A percentile compares a stretch with the other conserved stretches of the same genome.
Conservation (phyloP, 352 stramenopile species). For the Phytophthora vignae region DNA sequence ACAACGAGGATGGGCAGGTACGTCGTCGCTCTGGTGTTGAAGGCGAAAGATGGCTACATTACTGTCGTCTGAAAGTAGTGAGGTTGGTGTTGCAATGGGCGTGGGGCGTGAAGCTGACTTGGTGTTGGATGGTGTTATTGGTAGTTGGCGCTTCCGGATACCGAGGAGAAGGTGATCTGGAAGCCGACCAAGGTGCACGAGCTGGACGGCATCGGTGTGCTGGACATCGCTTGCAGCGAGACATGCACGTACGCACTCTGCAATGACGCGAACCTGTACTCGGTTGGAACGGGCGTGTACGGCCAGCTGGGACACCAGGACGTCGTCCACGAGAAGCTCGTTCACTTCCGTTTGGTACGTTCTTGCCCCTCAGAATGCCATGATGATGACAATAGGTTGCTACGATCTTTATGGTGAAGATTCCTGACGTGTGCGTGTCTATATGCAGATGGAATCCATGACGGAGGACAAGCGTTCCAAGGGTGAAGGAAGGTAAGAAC, state of each 20-base stretch:
- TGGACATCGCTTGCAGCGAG: slow-evolving; percentile 71
- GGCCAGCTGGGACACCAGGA: slow-evolving; percentile 83
- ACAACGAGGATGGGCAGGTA: slow-evolving; percentile 87
- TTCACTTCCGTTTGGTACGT: slow-evolving; percentile 74
- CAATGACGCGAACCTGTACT: slow-evolving; percentile 83
- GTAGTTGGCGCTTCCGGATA: slow-evolving; percentile 61
- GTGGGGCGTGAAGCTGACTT: slow-evolving; percentile 1
- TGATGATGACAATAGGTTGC: neutral
- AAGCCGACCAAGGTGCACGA: slow-evolving; percentile 66
- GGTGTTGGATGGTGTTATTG: slow-evolving; percentile 9
- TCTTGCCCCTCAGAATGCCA: neutral
- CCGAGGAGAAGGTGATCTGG: slow-evolving; percentile 62
- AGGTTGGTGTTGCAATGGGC: neutral
- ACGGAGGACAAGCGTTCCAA: slow-evolving; percentile 82
- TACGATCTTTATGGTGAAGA: neutral
- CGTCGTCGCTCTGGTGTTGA: slow-evolving; percentile 22
- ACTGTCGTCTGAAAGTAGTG: neutral
- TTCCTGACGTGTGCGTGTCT: slow-evolving; percentile 22
- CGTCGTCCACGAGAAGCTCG: slow-evolving; percentile 82
- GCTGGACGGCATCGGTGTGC: slow-evolving; percentile 68
- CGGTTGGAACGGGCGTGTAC: slow-evolving; percentile 60
- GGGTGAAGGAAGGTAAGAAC: slow-evolving; percentile 66
- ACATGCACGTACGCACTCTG: slow-evolving; percentile 67
- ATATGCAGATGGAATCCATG: slow-evolving; percentile 65
- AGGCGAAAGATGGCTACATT: slow-evolving; percentile 22